A percentile compares a stretch with the other conserved stretches of the same genome.
Evolutionary conservation across 1,139 yeast genomes (phyloP).

Genomic region (Meyerozyma athensensis): DNA sequence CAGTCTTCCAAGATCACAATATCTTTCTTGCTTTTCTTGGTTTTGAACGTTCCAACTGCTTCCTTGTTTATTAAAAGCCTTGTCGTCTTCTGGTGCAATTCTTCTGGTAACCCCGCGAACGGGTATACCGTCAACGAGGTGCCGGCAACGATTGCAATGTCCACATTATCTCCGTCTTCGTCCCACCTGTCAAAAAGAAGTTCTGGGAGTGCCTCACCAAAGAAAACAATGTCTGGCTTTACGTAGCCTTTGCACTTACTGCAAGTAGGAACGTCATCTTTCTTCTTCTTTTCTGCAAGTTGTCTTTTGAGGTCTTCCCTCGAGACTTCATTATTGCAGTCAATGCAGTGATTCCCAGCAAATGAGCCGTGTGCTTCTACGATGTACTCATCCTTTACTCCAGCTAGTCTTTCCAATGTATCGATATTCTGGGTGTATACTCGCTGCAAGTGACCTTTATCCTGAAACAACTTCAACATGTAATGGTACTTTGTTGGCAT

Average conservation of each 20-base stretch:
- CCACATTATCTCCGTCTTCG: constrained; percentile 54
- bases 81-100: constrained; percentile 43
- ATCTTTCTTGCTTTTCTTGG: constrained; percentile 50
- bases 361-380: constrained; percentile 96
- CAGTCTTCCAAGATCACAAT: constrained; percentile 56
- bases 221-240: constrained; percentile 90
- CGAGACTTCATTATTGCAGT: constrained; percentile 57
- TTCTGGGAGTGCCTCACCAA: constrained; percentile 80
- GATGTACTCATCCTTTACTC: constrained; percentile 56
- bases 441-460: constrained; percentile 55
- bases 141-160: constrained; percentile 84
- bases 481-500: constrained; percentile 79
- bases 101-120: constrained; percentile 77
- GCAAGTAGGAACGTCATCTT: constrained; percentile 47
- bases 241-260: constrained; percentile 63
- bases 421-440: constrained; percentile 92
- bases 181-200: constrained; percentile 68
- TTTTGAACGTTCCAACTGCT: constrained; percentile 64
- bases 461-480: constrained; percentile 63
- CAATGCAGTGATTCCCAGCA: constrained; percentile 77
- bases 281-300: constrained; percentile 25
- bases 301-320: constrained; percentile 43
- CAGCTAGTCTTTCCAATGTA: constrained; percentile 83
- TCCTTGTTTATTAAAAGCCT: constrained; percentile 74
- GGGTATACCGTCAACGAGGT: constrained; percentile 88